Conservation (phyloP, 306 rosid genomes). For the Gastrolobium villosum region DNA sequence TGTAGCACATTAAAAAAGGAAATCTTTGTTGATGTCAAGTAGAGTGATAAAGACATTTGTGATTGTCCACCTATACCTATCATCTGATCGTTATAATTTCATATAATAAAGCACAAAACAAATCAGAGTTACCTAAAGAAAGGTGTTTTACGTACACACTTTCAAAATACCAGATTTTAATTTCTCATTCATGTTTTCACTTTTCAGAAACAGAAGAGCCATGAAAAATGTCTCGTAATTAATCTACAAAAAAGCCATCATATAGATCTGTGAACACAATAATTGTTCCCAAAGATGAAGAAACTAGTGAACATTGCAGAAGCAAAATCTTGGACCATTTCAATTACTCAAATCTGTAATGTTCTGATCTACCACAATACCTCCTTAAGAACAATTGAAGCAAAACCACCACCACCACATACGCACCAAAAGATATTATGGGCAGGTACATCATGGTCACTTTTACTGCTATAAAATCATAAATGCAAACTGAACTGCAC, state of each 20-base stretch:
- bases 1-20: not conserved
- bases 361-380: not conserved
- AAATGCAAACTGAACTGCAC: constrained; percentile 10
- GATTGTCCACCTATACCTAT: constrained; percentile 24
- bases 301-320: constrained; percentile 18
- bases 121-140: not conserved
- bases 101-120: not conserved
- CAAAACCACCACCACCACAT: not conserved
- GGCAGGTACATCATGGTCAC: not conserved
- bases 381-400: constrained; percentile 10
- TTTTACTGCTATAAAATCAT: not conserved
- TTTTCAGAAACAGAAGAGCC: constrained; percentile 4
- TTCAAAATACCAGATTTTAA: not conserved
- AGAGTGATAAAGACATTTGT: not conserved
- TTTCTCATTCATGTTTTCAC: not conserved
- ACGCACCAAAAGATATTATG: not conserved
- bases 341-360: constrained; percentile 11
- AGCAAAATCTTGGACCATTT: constrained; percentile 6
- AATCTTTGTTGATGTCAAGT: constrained; percentile 20
- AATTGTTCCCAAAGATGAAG: constrained; percentile 6
- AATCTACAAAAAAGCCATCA: constrained; percentile 24
- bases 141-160: constrained; percentile 6
- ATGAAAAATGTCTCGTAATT: not conserved
- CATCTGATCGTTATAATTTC: not conserved
- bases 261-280: not conserved